Base-by-base conservation (phyloP, 306 rosid species). In the Purshia tridentata region DNA sequence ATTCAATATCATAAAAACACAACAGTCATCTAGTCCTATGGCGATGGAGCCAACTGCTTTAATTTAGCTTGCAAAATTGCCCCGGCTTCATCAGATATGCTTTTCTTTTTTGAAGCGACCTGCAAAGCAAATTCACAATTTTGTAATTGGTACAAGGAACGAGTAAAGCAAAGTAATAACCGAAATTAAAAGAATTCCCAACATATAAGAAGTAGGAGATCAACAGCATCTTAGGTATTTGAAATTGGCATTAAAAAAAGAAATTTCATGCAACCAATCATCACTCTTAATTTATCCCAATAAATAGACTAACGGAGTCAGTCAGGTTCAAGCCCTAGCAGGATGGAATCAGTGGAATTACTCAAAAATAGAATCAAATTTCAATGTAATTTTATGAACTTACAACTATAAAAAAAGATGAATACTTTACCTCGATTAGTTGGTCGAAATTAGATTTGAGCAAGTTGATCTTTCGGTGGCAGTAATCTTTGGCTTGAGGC, bases 361-460 rank as follows among this genome's bases (percentile, higher is more conserved):
- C 35, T 29, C 35, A 29, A 29, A 29, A 29, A 29, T 29, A 29
- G 35, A 29, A 29, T 3, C 35, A 29, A 29, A 29, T 29, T 29
- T 29, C 2, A 3, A 29, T 29, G 35, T 1, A 29, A 29, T 29
- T 29, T 29, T 29, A 29, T 29, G 2, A 29, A 29, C 1, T n/a
- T n/a, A n/a, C n/a, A n/a, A n/a, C n/a, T n/a, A 29, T 1, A 29
- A 68, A 40, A 41, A 45, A 10, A 2, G 20, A 19, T 63, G 51
- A 63, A 39, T 13, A 39, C 4, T 44, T 39, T 76, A 94, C 99
- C 89, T 94, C 96, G n/a, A 91, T 44, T 71, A 94, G 97, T 75
- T 94, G 99, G 69, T 94, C 97, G 15, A 89, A 94, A 83, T 94
- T 94, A 0, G 99, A 91, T 69, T 85, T 91, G 69, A 94, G 91